Evolutionary conservation across 192 early-diverging fungal genomes (phyloP).

Genomic region (Mortierella hygrophila): DNA sequence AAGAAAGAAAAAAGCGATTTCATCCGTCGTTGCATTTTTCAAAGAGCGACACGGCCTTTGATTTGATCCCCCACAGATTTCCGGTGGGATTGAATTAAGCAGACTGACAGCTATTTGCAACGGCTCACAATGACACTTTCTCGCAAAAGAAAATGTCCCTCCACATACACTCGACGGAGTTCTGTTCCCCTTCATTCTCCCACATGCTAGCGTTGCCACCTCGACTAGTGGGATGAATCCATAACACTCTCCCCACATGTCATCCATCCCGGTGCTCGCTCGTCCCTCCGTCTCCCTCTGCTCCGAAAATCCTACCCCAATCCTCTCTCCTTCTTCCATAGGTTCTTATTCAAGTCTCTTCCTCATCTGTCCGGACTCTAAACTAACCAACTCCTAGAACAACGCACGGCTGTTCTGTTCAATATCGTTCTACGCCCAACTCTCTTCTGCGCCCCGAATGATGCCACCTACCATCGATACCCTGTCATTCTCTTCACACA

Average conservation of each 20-base stretch:
- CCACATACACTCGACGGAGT: conserved; percentile 2
- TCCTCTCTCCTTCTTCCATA: neutral
- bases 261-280: neutral
- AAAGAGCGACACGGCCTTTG: neutral
- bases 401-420: neutral
- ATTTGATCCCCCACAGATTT: neutral
- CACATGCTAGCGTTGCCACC: conserved; percentile 8
- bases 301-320: conserved; percentile 1
- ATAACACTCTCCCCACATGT: neutral
- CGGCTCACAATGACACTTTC: conserved; percentile 3
- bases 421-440: neutral
- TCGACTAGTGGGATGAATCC: neutral
- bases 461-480: neutral
- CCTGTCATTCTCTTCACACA: neutral
- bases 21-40: neutral
- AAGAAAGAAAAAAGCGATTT: neutral
- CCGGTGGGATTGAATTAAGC: too few species aligned
- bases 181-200: neutral
- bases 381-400: neutral
- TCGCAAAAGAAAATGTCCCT: neutral
- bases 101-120: too few species aligned
- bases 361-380: neutral
- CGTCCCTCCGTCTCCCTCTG: neutral
- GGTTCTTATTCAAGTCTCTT: neutral
- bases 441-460: neutral